These are phyloP conservation scores for Taphrina betulina DNA, from an alignment of 1,139 yeast genomes.

Conservation along the genomic window DNA sequence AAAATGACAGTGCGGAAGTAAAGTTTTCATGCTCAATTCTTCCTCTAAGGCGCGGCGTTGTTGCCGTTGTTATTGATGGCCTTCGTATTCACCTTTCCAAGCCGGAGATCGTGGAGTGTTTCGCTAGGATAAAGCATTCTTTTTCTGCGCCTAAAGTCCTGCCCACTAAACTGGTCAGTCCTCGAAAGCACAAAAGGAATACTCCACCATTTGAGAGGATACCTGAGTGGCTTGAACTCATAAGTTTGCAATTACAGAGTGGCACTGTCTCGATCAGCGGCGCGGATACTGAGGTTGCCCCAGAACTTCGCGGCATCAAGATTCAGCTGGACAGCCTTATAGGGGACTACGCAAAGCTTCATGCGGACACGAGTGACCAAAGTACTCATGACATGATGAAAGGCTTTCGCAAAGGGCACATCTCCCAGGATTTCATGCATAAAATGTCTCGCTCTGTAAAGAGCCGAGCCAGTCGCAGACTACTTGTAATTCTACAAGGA, in stretches of 20 bases:
- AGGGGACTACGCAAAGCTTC: neutral
- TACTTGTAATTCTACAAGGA: neutral
- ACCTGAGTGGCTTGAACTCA: slow-evolving; percentile 4
- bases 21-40: neutral
- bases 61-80: slow-evolving; percentile 8
- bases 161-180: slow-evolving; percentile 10
- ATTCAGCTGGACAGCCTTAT: slow-evolving; percentile 9
- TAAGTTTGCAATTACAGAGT: slow-evolving; percentile 2
- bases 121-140: slow-evolving; percentile 14
- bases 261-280: slow-evolving; percentile 10
- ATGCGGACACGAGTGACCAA: neutral
- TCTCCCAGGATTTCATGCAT: neutral
- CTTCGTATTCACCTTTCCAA: slow-evolving; percentile 15
- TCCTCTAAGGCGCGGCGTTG: neutral
- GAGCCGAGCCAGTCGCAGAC: neutral
- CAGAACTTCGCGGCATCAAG: slow-evolving; percentile 28
- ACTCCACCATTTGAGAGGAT: neutral
- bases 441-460: neutral
- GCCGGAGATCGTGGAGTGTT: slow-evolving; percentile 24
- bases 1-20: slow-evolving; percentile 1
- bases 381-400: neutral
- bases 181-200: slow-evolving; percentile 1
- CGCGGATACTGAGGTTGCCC: slow-evolving; percentile 17
- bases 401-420: neutral
- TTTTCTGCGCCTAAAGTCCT: neutral